phyloP scores from a whole-genome alignment of 352 stramenopile species.

The Phytophthora litchii region DNA sequence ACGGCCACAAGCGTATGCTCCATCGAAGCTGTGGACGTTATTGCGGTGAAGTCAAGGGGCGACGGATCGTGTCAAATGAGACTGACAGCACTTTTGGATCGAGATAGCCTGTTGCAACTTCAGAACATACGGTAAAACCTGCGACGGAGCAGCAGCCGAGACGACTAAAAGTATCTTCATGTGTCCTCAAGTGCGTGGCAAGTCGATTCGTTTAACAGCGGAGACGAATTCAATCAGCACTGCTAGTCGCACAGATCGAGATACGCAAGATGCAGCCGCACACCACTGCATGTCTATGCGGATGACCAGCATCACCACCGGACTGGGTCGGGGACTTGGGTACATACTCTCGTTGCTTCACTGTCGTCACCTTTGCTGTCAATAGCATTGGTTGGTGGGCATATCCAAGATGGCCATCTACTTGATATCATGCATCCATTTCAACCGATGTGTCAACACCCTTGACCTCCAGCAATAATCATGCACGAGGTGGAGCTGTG shows the following conservation, averaged over 20 bases:
- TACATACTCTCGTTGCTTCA: background rate
- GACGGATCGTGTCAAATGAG: background rate
- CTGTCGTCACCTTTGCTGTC: background rate
- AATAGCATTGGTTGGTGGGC: background rate
- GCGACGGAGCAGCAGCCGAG: conserved; percentile 13
- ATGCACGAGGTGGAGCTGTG: conserved; percentile 67
- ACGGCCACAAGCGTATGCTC: background rate
- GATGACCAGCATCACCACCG: conserved; percentile 11
- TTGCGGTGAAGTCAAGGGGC: background rate
- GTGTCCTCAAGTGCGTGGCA: conserved; percentile 16
- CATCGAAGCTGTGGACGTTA: background rate
- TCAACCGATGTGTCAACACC: conserved; percentile 33
- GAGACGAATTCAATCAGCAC: conserved; percentile 12
- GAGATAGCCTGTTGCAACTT: conserved; percentile 1
- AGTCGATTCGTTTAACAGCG: conserved; percentile 21
- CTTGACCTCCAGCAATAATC: conserved; percentile 60
- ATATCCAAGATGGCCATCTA: background rate
- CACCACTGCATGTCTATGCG: conserved; percentile 28
- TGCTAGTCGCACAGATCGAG: conserved; percentile 7
- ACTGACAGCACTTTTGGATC: background rate
- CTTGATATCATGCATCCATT: conserved; percentile 2
- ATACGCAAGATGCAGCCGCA: conserved; percentile 5
- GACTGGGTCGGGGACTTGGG: conserved; percentile 10
- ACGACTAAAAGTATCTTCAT: conserved; percentile 14
- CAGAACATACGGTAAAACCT: conserved; percentile 11